Conservation (phyloP, 495 filamentous ascomycete genomes). For the Trichocladium antarcticum region DNA sequence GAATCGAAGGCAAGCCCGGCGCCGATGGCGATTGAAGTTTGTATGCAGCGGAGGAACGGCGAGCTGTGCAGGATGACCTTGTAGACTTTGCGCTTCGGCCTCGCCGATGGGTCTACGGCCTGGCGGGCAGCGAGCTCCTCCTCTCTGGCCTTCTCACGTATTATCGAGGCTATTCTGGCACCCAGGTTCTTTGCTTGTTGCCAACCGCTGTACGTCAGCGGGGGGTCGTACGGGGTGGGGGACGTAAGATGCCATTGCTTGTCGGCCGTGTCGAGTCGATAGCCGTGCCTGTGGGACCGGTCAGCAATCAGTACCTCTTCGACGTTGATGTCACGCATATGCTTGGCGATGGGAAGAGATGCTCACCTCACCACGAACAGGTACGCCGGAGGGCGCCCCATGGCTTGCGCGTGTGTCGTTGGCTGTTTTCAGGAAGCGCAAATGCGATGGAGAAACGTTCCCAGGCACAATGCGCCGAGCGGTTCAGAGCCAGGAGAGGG, state of each 20-base stretch:
- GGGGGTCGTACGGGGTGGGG: conserved; percentile 88
- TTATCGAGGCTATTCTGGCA: conserved; percentile 61
- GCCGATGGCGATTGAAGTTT: conserved; percentile 83
- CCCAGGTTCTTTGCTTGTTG: conserved; percentile 71
- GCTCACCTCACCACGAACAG: conserved; percentile 73
- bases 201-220: conserved; percentile 92
- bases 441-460: neutral
- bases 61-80: conserved; percentile 82
- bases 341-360: too few species aligned
- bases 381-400: conserved; percentile 40
- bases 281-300: conserved; percentile 59
- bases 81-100: conserved; percentile 47
- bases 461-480: neutral
- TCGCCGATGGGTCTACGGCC: conserved; percentile 4
- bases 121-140: conserved; percentile 24
- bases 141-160: conserved; percentile 41
- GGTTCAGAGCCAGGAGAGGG: neutral
- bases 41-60: conserved; percentile 83
- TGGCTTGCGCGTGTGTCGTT: conserved; percentile 11
- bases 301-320: neutral
- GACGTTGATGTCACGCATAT: too few species aligned
- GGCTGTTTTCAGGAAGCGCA: neutral
- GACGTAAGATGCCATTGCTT: conserved; percentile 93
- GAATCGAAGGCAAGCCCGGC: conserved; percentile 68
- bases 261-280: conserved; percentile 85